These are phyloP conservation scores for Hanseniaspora taiwanica DNA, from an alignment of 805 yeast species.

Conservation along the genomic window DNA sequence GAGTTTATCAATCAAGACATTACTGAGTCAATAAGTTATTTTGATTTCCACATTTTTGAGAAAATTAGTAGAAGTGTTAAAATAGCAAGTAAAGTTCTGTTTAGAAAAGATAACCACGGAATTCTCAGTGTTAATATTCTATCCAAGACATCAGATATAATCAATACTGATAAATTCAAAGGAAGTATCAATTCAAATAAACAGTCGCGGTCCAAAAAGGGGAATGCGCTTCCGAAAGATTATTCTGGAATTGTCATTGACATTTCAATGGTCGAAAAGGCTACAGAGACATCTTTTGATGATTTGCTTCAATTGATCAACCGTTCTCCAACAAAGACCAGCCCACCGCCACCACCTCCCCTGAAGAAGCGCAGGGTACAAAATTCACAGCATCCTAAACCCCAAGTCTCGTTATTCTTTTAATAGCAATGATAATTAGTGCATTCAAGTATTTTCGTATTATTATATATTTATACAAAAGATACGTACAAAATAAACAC, in stretches of 20 bases:
- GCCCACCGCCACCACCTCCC: too few species aligned
- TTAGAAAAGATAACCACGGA: conserved; percentile 42
- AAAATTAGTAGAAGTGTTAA: conserved; percentile 36
- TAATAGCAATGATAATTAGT: too few species aligned
- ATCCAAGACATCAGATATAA: conserved; percentile 23
- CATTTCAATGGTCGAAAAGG: conserved; percentile 23
- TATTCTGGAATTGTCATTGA: conserved; percentile 31
- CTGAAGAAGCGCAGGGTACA: too few species aligned
- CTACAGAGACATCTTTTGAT: conserved; percentile 13
- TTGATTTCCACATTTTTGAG: conserved; percentile 35
- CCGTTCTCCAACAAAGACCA: too few species aligned
- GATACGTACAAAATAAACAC: too few species aligned
- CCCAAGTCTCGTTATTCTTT: neutral
- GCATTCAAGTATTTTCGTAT: too few species aligned
- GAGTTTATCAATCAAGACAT: conserved; percentile 14
- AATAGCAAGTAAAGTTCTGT: conserved; percentile 38
- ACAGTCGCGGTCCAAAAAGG: conserved; percentile 11
- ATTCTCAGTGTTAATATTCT: conserved; percentile 33
- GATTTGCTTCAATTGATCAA: neutral
- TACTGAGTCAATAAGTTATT: conserved; percentile 30
- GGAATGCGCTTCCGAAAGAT: conserved; percentile 20
- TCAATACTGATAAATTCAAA: conserved; percentile 4
- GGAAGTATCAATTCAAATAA: conserved; percentile 2
- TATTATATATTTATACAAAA: too few species aligned
- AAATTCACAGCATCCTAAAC: neutral